Conservation (phyloP, 306 rosid genomes). For the Lathyrus sativus region DNA sequence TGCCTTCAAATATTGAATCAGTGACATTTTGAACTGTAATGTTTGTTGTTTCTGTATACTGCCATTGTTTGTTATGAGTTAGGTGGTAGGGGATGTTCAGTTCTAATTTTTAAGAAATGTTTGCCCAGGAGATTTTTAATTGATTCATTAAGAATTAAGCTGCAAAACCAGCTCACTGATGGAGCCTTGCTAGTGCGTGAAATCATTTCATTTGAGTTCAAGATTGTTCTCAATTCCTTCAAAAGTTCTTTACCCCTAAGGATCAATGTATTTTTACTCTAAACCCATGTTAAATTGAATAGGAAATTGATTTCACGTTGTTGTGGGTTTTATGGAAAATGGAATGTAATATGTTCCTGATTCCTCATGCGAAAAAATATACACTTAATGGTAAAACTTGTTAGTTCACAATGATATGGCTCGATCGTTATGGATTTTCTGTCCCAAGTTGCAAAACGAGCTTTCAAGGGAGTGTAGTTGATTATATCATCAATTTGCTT, state of each 20-base stretch:
- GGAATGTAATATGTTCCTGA: neutral
- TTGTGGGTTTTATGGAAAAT: conserved; percentile 7
- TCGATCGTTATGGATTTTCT: neutral
- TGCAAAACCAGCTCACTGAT: neutral
- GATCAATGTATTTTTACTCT: neutral
- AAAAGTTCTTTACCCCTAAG: neutral
- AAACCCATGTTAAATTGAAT: neutral
- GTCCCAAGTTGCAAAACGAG: neutral
- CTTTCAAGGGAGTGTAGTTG: neutral
- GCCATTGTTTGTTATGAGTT: neutral
- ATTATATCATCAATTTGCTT: neutral
- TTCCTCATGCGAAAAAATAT: neutral
- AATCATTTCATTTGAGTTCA: neutral
- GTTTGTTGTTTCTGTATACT: no score
- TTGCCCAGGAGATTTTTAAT: neutral
- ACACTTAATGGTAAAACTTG: neutral
- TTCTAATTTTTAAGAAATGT: neutral
- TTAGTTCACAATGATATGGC: neutral
- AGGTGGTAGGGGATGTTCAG: conserved; percentile 17
- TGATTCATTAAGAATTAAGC: neutral
- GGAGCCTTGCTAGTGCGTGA: neutral
- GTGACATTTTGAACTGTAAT: neutral
- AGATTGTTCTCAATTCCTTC: neutral
- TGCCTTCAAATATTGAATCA: conserved; percentile 3
- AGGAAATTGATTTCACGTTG: neutral